These are phyloP conservation scores for Entonaema liquescens DNA, from an alignment of 495 filamentous ascomycete species.

Conservation along the genomic window DNA sequence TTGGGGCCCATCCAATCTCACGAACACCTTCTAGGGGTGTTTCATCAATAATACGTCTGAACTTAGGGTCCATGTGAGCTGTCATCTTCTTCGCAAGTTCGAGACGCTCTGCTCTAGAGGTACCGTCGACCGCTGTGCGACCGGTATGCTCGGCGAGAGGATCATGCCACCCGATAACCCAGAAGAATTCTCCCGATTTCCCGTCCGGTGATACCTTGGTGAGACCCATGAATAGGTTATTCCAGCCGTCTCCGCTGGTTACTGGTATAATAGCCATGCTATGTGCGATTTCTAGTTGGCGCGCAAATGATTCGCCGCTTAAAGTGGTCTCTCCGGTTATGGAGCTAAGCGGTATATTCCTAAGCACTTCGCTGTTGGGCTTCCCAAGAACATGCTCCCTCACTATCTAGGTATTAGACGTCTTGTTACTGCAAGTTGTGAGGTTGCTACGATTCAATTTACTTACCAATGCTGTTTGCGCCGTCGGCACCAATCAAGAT, in stretches of 20 bases:
- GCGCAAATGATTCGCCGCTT: conserved; percentile 32
- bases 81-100: conserved; percentile 35
- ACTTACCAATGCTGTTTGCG: conserved; percentile 48
- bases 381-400: conserved; percentile 49
- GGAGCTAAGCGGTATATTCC: conserved; percentile 37
- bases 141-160: conserved; percentile 32
- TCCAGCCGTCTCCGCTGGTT: conserved; percentile 30
- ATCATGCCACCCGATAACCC: conserved; percentile 38
- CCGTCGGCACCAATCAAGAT: conserved; percentile 45
- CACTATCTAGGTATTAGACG: conserved; percentile 23
- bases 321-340: conserved; percentile 43
- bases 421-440: no score
- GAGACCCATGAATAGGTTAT: conserved; percentile 39
- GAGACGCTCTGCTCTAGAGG: conserved; percentile 26
- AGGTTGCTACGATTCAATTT: no score
- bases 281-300: conserved; percentile 44
- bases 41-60: conserved; percentile 35
- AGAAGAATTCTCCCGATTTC: conserved; percentile 43
- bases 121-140: conserved; percentile 19
- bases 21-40: conserved; percentile 32
- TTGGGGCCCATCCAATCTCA: conserved; percentile 31
- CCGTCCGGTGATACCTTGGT: conserved; percentile 34
- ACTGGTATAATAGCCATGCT: conserved; percentile 39
- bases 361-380: conserved; percentile 34
- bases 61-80: conserved; percentile 33